Evolutionary conservation across 768 basidiomycete genomes (phyloP), one percentile per base, ranked within the genome.

Genomic region (Punctularia strigosozonata): DNA sequence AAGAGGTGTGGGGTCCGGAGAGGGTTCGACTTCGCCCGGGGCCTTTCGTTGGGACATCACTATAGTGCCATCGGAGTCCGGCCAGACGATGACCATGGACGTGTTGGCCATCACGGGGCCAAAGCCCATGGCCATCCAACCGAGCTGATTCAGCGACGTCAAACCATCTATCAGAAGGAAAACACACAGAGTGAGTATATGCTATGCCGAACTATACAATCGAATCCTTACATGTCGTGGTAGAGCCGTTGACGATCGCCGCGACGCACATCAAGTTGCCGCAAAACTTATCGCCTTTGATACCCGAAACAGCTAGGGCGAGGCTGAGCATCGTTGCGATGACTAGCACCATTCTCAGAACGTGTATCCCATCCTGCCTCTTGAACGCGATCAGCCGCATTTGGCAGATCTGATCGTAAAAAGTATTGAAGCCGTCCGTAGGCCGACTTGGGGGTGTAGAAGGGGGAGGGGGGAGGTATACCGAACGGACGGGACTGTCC

Each of bases 51-150:
- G 80, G 7, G 75, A 77, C 37, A 82, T 50, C 1, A 75, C 73
- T 31, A 65, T 62, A 4, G 66, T 61, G 2, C 71, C 71, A 47
- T 81, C 73, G 3, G 59, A 50, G 46, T 60, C 65, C 6, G 61
- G 58, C 70, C 69, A 72, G 20, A 62, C 48, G n/a, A 81, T 68
- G 41, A 80, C 66, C 66, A 78, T 75, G 30, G 66, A 65, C 1
- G 68, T 63, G 33, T 59, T 48, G n/a, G 58, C 48, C 73, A 76
- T 75, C 31, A 51, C 56, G 22, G 41, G 43, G 4, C 76, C 75
- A 48, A 69, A 76, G 10, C 73, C 74, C 75, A 77, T 52, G 37
- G 67, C 71, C 46, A 75, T 56, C 73, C 73, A 77, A 19, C 73
- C 72, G 10, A 69, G 64, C 52, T 42, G 56, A 43, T 46, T 46